Evolutionary conservation across 768 basidiomycete species (phyloP).

Genomic region (Suillus decipiens): DNA sequence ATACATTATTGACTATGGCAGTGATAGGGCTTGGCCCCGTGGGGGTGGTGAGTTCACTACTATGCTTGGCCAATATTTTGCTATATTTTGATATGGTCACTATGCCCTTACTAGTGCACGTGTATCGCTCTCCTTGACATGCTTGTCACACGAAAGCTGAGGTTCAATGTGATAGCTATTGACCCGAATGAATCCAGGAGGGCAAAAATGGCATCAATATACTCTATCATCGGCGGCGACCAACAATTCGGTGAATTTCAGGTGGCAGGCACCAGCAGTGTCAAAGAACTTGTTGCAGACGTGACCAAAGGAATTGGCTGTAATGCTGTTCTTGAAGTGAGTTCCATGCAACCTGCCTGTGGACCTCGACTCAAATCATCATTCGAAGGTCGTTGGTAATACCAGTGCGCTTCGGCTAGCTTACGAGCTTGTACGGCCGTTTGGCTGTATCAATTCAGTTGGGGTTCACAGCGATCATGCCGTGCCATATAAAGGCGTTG

Average conservation of each 20-base stretch:
- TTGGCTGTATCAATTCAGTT: conserved; percentile 74
- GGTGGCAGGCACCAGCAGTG: conserved; percentile 52
- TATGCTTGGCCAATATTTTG: conserved; percentile 6
- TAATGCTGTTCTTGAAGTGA: conserved; percentile 68
- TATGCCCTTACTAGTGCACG: conserved; percentile 46
- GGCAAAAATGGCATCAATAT: conserved; percentile 60
- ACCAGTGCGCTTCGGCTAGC: conserved; percentile 62
- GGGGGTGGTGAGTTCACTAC: conserved; percentile 50
- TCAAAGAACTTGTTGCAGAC: conserved; percentile 46
- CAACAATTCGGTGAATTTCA: conserved; percentile 44
- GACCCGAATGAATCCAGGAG: conserved; percentile 61
- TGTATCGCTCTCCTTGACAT: conserved; percentile 64
- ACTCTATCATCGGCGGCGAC: conserved; percentile 50
- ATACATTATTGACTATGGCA: conserved; percentile 59
- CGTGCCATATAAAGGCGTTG: conserved; percentile 55
- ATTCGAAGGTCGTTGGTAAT: conserved; percentile 66
- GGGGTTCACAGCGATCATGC: conserved; percentile 63
- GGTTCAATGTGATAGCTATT: conserved; percentile 61
- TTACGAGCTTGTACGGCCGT: conserved; percentile 71
- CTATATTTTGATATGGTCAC: neutral
- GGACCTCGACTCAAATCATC: neutral
- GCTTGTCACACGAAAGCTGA: conserved; percentile 44
- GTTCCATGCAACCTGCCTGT: conserved; percentile 8
- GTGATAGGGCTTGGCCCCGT: conserved; percentile 80
- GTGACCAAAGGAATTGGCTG: conserved; percentile 64